These are phyloP conservation scores for Agaricales sp. DNA, from an alignment of 1,284 basidiomycete species.

Conservation along the genomic window DNA sequence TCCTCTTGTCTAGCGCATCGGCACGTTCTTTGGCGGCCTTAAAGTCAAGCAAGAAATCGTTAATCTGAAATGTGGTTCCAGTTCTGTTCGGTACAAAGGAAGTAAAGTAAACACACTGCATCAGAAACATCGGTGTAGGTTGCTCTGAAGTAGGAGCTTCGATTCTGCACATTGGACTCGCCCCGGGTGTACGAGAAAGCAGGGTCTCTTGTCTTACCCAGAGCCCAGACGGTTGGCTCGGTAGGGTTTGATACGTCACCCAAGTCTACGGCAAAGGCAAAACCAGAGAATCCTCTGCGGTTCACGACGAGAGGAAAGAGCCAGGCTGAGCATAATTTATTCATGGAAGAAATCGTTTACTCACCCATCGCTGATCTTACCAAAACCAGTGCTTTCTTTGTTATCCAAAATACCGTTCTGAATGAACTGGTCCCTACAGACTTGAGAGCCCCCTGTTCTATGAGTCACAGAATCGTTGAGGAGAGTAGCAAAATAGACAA, in stretches of 20 bases:
- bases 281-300: too few species aligned
- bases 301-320: too few species aligned
- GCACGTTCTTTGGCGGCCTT: conserved; percentile 5
- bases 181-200: neutral
- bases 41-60: conserved; percentile 3
- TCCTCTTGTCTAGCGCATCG: conserved; percentile 6
- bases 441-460: neutral
- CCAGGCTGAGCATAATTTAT: too few species aligned
- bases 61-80: neutral
- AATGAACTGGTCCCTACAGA: neutral
- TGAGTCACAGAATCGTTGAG: conserved; percentile 13
- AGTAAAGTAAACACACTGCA: conserved; percentile 5
- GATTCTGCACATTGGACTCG: neutral
- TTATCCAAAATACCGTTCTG: neutral
- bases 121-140: conserved; percentile 14
- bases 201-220: neutral
- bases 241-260: neutral
- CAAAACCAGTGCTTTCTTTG: too few species aligned
- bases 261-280: neutral
- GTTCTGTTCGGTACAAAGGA: neutral
- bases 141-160: neutral
- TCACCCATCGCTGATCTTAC: too few species aligned
- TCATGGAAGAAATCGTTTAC: too few species aligned
- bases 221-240: neutral
- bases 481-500: conserved; percentile 23